Evolutionary conservation across 2,329 filamentous ascomycete species (phyloP), one percentile per base, ranked within the genome.

Genomic region (Penicillium sp.): DNA sequence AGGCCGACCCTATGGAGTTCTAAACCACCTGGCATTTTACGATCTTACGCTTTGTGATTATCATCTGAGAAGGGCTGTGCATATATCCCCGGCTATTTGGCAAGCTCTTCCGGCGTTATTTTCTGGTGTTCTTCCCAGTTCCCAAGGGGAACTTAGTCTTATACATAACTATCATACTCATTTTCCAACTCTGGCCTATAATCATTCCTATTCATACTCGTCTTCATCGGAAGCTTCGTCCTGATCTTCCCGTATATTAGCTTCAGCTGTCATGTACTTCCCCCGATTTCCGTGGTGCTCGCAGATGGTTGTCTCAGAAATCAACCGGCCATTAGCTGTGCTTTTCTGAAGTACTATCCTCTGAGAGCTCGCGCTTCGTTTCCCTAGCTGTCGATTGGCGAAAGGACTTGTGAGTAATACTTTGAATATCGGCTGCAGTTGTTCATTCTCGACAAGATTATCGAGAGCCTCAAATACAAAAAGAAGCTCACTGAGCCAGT

Each of bases 1-100:
- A 73, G 33, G 70, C 68, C 16, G 76, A 87, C 67, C 76, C 76
- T 6, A 88, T 89, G 85, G 87, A 89, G 57, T 89, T 88, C 71
- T 89, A 70, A 79, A 14, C 28, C 16, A 39, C 13, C 52, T 48
- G 13, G 16, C 46, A 29, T 40, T 43, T 60, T 48, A 65, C 51
- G 62, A 64, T 52, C 33, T 65, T 52, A 65, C 57, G 62, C 18
- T 53, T 42, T 53, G 39, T 56, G 18, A 26, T 48, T 54, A 43
- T 43, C 28, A 29, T 45, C 24, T 31, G 3, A 4, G 18, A 37
- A 31, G 16, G 8, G 21, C 23, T 48, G 37, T 14, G 33, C 19
- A 48, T 40, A 37, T 51, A 26, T 48, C 16, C 48, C 43, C 23
- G 21, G 16, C 24, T 26, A 3, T 16, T 36, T 9, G 29, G 44